phyloP scores from a whole-genome alignment of 139 green algal species.

The Coelastrella sp. region DNA sequence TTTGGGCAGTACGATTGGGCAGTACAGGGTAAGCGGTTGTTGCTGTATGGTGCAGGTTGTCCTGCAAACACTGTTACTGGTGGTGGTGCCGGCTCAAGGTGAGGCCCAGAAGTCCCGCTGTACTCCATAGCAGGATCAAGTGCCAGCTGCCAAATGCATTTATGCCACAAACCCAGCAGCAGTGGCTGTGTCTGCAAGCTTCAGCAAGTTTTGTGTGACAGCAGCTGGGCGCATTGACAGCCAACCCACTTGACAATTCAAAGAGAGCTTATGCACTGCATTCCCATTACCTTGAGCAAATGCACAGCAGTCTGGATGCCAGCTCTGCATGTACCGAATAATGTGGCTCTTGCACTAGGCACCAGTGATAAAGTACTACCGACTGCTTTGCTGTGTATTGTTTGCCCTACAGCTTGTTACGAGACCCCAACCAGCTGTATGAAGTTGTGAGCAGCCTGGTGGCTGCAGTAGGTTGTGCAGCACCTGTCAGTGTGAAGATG shows the following conservation, averaged over 20 bases:
- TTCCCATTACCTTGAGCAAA: no score
- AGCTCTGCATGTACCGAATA: not conserved
- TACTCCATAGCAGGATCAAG: no score
- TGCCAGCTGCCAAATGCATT: no score
- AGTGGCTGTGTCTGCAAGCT: not conserved
- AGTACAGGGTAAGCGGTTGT: not conserved
- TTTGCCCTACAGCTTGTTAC: constrained; percentile 51
- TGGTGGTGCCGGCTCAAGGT: constrained; percentile 40
- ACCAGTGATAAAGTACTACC: no score
- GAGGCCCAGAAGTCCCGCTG: not conserved
- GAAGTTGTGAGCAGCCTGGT: constrained; percentile 61
- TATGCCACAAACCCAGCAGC: not conserved
- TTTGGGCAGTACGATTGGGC: not conserved
- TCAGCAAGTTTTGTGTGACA: no score
- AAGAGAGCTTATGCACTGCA: no score
- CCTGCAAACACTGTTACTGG: constrained; percentile 40
- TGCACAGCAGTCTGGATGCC: no score
- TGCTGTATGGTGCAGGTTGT: constrained; percentile 6
- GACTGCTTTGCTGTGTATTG: no score
- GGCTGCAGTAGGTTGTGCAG: constrained; percentile 40
- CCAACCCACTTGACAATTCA: no score
- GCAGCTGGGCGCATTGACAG: no score
- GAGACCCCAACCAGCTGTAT: constrained; percentile 60
- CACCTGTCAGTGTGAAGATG: constrained; percentile 77
- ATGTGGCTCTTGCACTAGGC: not conserved